Evolutionary conservation across 1,284 basidiomycete species (phyloP).

Genomic region (Stygiomarasmius scandens): DNA sequence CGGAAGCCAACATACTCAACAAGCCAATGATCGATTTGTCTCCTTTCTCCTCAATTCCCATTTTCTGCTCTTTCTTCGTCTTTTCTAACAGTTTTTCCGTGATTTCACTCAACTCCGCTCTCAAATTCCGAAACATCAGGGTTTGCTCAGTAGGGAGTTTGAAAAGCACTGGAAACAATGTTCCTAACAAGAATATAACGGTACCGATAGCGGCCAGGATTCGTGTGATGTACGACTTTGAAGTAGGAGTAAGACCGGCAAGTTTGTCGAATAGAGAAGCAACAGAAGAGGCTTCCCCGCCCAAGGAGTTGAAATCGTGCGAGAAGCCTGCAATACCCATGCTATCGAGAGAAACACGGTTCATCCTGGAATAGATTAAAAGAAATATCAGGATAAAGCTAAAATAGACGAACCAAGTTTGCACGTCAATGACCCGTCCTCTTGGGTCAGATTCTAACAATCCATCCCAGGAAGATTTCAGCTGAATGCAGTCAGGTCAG

Average conservation of each 20-base stretch:
- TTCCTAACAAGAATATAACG: conserved; percentile 28
- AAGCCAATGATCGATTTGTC: conserved; percentile 41
- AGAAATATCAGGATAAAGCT: conserved; percentile 30
- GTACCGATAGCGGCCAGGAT: background rate
- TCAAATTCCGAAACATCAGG: conserved; percentile 31
- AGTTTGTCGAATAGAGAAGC: conserved; percentile 40
- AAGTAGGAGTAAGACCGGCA: conserved; percentile 21
- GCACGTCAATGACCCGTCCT: no score
- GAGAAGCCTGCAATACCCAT: conserved; percentile 48
- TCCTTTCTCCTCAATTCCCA: conserved; percentile 21
- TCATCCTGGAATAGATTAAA: background rate
- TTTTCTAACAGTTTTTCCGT: conserved; percentile 35
- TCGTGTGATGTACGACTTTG: conserved; percentile 7
- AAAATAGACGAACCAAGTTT: no score
- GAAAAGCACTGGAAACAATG: conserved; percentile 33
- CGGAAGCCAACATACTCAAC: conserved; percentile 34
- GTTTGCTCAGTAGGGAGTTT: conserved; percentile 33
- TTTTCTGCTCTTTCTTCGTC: conserved; percentile 32
- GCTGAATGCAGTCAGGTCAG: no score
- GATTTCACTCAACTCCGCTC: conserved; percentile 33
- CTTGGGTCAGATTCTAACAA: no score
- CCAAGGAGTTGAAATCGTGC: conserved; percentile 48
- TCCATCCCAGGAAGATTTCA: no score
- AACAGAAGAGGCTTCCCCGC: conserved; percentile 38
- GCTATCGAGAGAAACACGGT: conserved; percentile 42